Evolutionary conservation across 371 early-diverging fungal genomes (phyloP), one percentile per base, ranked within the genome.

Genomic region (Catenaria anguillulae): DNA sequence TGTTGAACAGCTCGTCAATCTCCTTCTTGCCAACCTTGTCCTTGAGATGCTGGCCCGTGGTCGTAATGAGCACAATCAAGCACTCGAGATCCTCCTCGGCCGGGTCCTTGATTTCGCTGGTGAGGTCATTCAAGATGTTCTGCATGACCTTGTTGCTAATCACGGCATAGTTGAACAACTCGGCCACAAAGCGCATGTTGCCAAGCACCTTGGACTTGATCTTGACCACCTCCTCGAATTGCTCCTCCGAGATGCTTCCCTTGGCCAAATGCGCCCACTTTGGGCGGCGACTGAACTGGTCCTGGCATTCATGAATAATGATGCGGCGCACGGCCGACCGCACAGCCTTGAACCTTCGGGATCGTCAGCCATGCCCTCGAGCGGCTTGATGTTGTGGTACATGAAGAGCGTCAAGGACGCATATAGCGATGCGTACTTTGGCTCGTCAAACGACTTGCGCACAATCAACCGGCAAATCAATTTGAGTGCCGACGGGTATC

Each of bases 401-500:
- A 50, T 50, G 29, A 29, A 50, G 29, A 50, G 29, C 40, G 58
- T 43, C 33, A 58, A 34, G 29, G 6, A 10, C 24, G 58, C 58
- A 29, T 58, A 58, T 13, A 58, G 58, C 26, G 43, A 58, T 26
- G 58, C 36, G 29, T 58, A 58, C 43, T 58, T 58, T 1, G 58
- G 58, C 36, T 58, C 58, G 43, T 58, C 43, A 58, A 43, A 58
- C 36, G 58, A 58, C 58, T 58, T 58, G n/a, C 29, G n/a, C 40
- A 58, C 36, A 33, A 58, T 58, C 58, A 58, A 24, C 40, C 10
- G 8, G 19, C 29, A 33, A 24, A 40, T 33, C 29, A 17, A 8
- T 29, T 31, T 33, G 24, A 58, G 43, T 29, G 58, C 58, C 36
- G 31, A 10, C 29, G 17, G 13, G 19, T 13, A 31, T 15, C 12